Conservation (phyloP, 192 early-diverging fungal genomes). For the Coemansia sp. region DNA sequence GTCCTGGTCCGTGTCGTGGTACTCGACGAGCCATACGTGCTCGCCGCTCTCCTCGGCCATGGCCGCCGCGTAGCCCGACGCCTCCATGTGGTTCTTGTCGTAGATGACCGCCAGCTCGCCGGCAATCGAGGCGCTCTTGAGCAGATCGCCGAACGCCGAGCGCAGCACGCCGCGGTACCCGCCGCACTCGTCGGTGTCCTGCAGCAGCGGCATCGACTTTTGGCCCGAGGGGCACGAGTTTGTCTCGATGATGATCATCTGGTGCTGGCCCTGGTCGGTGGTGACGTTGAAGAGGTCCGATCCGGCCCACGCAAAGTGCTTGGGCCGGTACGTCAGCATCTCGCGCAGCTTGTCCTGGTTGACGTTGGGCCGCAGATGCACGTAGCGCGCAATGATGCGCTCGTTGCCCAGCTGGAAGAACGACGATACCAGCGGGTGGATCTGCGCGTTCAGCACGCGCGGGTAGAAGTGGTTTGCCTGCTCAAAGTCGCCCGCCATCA, state of each 20-base stretch:
- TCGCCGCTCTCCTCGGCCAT: slow-evolving; percentile 79
- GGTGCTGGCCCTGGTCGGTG: slow-evolving; percentile 78
- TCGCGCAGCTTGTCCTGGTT: slow-evolving; percentile 64
- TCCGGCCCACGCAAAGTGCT: slow-evolving; percentile 87
- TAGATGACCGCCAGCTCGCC: slow-evolving; percentile 85
- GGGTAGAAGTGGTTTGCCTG: slow-evolving; percentile 87
- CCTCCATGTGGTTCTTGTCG: slow-evolving; percentile 91
- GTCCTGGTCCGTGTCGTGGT: slow-evolving; percentile 70
- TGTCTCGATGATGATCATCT: slow-evolving; percentile 93
- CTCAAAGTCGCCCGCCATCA: slow-evolving; percentile 66
- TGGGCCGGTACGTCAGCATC: slow-evolving; percentile 68
- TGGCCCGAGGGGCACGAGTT: slow-evolving; percentile 91
- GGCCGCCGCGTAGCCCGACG: slow-evolving; percentile 79
- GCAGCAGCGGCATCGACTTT: slow-evolving; percentile 88
- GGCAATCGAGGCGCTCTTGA: slow-evolving; percentile 59
- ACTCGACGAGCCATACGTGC: slow-evolving; percentile 80
- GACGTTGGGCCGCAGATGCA: slow-evolving; percentile 85
- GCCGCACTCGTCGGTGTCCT: slow-evolving; percentile 73
- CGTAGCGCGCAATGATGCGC: slow-evolving; percentile 85
- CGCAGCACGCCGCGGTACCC: slow-evolving; percentile 84
- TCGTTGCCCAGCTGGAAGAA: slow-evolving; percentile 89
- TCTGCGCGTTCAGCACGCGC: slow-evolving; percentile 84
- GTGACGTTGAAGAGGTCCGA: slow-evolving; percentile 90
- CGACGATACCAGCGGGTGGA: slow-evolving; percentile 83
- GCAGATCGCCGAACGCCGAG: slow-evolving; percentile 74